Base-by-base conservation (phyloP, 495 filamentous ascomycete genomes). In the Penicillium fimorum region DNA sequence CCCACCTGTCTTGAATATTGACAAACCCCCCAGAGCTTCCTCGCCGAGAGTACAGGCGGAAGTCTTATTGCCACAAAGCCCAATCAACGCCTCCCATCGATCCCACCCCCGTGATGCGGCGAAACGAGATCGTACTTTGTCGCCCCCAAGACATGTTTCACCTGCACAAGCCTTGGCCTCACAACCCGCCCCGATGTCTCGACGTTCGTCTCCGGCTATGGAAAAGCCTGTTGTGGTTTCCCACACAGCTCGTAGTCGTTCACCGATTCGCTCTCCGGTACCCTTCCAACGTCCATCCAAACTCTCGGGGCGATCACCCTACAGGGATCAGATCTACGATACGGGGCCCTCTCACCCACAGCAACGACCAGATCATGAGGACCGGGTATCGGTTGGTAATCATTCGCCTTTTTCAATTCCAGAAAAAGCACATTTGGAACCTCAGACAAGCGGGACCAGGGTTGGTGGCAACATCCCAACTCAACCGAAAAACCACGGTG, bases 401-500 rank as follows among this genome's bases (percentile, higher is more conserved):
- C 10, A 47, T 37, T 50, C 30, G 2, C 5, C 37, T 32, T 18
- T 27, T 32, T 61, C 25, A 33, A 15, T 42, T 30, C 5, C 25
- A 2, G 62, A 63, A 11, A 38, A 56, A 5, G 47, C 48, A 1
- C 18, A 40, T 1, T 46, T 46, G 12, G 59, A 51, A 17, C 40
- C 24, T 15, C 60, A 58, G 12, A 25, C 51, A 7, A 60, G 62
- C 27, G 47, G 33, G 22, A 42, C 44, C 29, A 55, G 64, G 33
- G 32, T 54, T 11, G 42, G 60, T 13, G 48, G 56, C 37, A 63
- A 58, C 41, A 59, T 68, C 13, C 72, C 71, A 50, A 71, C 62
- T 17, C 70, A 75, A 30, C 72, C 72, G 11, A 73, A 67, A 51
- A 73, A 72, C 37, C 69, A 68, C 45, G 67, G 61, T 32, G 48